These are phyloP conservation scores for Teunomyces atbi DNA, from an alignment of 805 yeast genomes.

Conservation along the genomic window DNA sequence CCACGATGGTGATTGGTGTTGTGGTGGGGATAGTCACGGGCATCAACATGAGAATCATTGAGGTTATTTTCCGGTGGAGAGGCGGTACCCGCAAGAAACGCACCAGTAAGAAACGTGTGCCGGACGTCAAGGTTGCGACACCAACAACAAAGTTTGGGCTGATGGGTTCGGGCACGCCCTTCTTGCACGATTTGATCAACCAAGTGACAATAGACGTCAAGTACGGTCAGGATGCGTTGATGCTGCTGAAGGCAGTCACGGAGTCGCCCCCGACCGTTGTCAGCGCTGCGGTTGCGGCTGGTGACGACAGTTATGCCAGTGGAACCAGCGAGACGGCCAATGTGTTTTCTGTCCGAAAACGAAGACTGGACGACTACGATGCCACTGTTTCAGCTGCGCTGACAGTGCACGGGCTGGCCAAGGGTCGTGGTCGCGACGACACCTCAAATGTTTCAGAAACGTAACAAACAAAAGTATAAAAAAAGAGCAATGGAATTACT, in stretches of 20 bases:
- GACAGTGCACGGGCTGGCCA: too few species aligned
- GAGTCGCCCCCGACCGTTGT: background rate
- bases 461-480: background rate
- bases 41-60: constrained; percentile 7
- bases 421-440: too few species aligned
- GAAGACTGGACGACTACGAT: background rate
- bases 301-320: background rate
- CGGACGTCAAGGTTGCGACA: background rate
- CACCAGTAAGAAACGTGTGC: background rate
- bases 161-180: background rate
- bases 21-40: constrained; percentile 10
- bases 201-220: constrained; percentile 1
- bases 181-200: constrained; percentile 2
- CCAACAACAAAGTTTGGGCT: too few species aligned
- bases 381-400: background rate
- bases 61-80: constrained; percentile 8
- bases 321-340: background rate
- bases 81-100: background rate
- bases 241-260: background rate
- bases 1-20: constrained; percentile 10
- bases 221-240: background rate
- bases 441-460: background rate
- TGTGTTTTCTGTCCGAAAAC: background rate
- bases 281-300: background rate
- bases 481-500: background rate